Percentiles rank a stretch among this genome's conserved stretches.
phyloP scores from a whole-genome alignment of 176 grass and related monocot species.

The Elaeis guineensis region DNA sequence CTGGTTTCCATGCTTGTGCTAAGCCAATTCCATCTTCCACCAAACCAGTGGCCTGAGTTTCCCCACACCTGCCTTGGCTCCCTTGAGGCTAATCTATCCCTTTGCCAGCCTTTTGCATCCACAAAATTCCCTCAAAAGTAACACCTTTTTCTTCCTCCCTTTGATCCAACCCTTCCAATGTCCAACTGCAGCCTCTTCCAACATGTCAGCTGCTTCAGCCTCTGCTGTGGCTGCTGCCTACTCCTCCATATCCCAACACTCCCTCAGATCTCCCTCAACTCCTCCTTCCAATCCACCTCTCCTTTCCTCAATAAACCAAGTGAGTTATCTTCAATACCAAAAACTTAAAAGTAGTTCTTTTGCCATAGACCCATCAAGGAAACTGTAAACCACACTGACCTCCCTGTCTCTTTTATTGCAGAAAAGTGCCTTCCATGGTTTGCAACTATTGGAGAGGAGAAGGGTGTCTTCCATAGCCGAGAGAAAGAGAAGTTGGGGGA shows the following conservation, averaged over 20 bases:
- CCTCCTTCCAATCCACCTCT: not conserved
- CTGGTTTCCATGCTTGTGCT: not conserved
- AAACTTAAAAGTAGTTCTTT: not conserved
- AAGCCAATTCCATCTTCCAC: not conserved
- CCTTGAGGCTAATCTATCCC: not conserved
- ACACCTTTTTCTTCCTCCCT: not conserved
- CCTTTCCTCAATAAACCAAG: slow-evolving; percentile 29
- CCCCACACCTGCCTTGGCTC: slow-evolving; percentile 1
- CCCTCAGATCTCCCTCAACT: slow-evolving; percentile 22
- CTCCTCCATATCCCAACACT: slow-evolving; percentile 44
- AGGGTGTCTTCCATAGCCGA: not conserved
- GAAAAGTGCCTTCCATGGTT: slow-evolving; percentile 58
- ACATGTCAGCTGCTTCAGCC: slow-evolving; percentile 35
- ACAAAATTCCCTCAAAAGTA: not conserved
- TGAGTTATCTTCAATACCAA: not conserved
- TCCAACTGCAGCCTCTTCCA: slow-evolving; percentile 6
- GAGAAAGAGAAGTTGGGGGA: not conserved
- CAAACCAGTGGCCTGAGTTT: slow-evolving; percentile 3
- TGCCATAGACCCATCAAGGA: not conserved
- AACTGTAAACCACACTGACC: not conserved
- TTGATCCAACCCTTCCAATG: slow-evolving; percentile 18
- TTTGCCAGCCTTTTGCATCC: slow-evolving; percentile 8
- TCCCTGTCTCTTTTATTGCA: slow-evolving; percentile 20
- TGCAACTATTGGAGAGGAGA: slow-evolving; percentile 39
- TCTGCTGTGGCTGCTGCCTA: slow-evolving; percentile 35